phyloP scores from a whole-genome alignment of 345 rosid species.

The Eutrema yunnanense region DNA sequence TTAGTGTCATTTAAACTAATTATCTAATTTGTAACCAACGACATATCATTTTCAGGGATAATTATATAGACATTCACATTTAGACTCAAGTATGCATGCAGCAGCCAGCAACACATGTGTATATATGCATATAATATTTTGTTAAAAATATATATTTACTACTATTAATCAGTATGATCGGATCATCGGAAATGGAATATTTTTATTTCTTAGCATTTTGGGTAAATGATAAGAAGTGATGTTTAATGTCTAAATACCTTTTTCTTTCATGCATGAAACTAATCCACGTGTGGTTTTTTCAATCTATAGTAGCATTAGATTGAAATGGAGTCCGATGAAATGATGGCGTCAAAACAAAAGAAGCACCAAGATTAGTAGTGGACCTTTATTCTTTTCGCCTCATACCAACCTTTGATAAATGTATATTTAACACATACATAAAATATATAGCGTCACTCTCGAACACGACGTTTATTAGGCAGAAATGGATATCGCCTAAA shows the following conservation, averaged over 20 bases:
- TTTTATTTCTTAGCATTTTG: background rate
- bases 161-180: background rate
- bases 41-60: slow-evolving; percentile 20
- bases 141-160: too few species aligned
- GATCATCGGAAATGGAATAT: background rate
- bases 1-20: background rate
- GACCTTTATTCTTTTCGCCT: background rate
- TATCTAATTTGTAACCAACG: slow-evolving; percentile 14
- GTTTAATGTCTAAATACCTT: background rate
- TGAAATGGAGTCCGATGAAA: slow-evolving; percentile 7
- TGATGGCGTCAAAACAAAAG: slow-evolving; percentile 11
- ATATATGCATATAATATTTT: background rate
- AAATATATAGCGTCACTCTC: background rate
- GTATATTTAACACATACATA: background rate
- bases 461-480: background rate
- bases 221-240: slow-evolving; percentile 25
- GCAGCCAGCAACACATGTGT: slow-evolving; percentile 14
- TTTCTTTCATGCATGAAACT: background rate
- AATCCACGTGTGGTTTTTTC: slow-evolving; percentile 10
- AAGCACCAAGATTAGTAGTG: background rate
- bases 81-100: slow-evolving; percentile 21
- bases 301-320: background rate
- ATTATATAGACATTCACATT: slow-evolving; percentile 6
- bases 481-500: background rate
- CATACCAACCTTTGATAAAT: background rate